phyloP scores from a whole-genome alignment of 2,329 filamentous ascomycete genomes.

The Aaosphaeria pasadenensis region DNA sequence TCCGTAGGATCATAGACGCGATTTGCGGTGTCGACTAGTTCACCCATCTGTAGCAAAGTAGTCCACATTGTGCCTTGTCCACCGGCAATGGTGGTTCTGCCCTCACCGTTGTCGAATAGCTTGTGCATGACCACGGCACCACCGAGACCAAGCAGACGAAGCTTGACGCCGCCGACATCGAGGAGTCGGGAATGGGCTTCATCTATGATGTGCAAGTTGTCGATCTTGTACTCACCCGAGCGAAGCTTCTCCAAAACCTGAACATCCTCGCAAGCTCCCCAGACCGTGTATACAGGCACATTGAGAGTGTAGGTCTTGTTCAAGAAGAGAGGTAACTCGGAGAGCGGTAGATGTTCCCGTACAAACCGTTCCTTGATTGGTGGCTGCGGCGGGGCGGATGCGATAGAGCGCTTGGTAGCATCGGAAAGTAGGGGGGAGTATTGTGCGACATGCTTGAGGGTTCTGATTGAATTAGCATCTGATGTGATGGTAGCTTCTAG shows the following conservation, averaged over 20 bases:
- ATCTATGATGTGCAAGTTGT: constrained; percentile 96
- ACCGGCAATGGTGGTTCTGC: constrained; percentile 94
- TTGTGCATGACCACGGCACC: constrained; percentile 99
- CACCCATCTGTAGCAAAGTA: constrained; percentile 94
- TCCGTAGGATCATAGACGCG: constrained; percentile 98
- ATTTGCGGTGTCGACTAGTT: constrained; percentile 95
- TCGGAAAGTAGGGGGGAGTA: constrained; percentile 94
- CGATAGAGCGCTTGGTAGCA: constrained; percentile 63
- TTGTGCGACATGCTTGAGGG: constrained; percentile 95
- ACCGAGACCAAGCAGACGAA: constrained; percentile 87
- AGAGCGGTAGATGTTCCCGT: constrained; percentile 80
- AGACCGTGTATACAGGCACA: constrained; percentile 96
- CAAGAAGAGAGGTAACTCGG: constrained; percentile 85
- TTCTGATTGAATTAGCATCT: constrained; percentile 55
- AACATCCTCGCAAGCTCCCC: constrained; percentile 98
- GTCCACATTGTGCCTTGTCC: constrained; percentile 99
- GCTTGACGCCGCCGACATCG: constrained; percentile 92
- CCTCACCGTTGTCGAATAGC: constrained; percentile 97
- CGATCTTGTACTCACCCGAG: constrained; percentile 95
- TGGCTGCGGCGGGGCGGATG: constrained; percentile 63
- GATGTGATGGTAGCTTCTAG: neutral
- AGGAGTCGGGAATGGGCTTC: constrained; percentile 94
- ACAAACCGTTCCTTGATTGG: constrained; percentile 80
- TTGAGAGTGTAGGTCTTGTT: constrained; percentile 87
- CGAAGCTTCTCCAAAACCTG: constrained; percentile 96